phyloP scores from a whole-genome alignment of 1,139 yeast species.

The Debaryomyces sp. region DNA sequence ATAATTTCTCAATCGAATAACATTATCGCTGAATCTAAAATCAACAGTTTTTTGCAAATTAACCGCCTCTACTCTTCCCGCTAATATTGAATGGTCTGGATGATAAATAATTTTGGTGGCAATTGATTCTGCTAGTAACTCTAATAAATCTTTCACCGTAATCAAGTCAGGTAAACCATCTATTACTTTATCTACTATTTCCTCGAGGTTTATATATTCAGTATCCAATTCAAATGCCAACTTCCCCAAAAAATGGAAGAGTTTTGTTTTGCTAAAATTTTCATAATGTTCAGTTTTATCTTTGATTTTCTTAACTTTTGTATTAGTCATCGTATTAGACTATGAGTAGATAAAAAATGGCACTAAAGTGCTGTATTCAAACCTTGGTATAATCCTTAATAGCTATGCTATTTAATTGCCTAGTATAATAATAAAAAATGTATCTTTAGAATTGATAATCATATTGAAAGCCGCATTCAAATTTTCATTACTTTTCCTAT shows the following conservation, averaged over 20 bases:
- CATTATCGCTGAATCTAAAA: slow-evolving; percentile 36
- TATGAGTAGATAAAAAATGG: background rate
- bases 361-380: background rate
- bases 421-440: background rate
- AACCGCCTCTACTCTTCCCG: slow-evolving; percentile 46
- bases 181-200: slow-evolving; percentile 23
- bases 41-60: slow-evolving; percentile 33
- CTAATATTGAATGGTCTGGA: slow-evolving; percentile 50
- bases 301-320: slow-evolving; percentile 10
- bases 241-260: slow-evolving; percentile 17
- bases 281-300: slow-evolving; percentile 12
- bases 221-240: slow-evolving; percentile 24
- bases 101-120: slow-evolving; percentile 50
- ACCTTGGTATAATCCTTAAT: background rate
- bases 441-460: background rate
- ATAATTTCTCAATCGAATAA: slow-evolving; percentile 21
- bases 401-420: background rate
- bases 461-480: slow-evolving; percentile 8
- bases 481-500: slow-evolving; percentile 11
- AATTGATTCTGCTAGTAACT: slow-evolving; percentile 43
- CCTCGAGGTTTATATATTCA: slow-evolving; percentile 23
- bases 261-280: slow-evolving; percentile 17
- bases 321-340: slow-evolving; percentile 12
- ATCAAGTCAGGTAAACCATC: slow-evolving; percentile 38
- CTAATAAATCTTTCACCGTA: slow-evolving; percentile 33